phyloP scores from a whole-genome alignment of 1,284 basidiomycete genomes.

The Apiotrichum brassicae region DNA sequence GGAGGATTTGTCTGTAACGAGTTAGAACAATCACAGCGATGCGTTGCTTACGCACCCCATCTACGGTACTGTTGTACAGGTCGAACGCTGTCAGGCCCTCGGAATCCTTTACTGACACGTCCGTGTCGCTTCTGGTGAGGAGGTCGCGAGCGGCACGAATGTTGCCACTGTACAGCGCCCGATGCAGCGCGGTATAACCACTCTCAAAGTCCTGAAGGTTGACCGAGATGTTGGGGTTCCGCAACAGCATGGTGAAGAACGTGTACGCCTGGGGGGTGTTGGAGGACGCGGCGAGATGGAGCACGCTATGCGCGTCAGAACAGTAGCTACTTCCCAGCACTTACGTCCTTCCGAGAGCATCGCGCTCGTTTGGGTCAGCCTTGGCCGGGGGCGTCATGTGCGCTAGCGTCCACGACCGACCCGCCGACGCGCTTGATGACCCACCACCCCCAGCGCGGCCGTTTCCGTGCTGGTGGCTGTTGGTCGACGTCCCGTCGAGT shows the following conservation, averaged over 20 bases:
- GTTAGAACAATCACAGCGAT: constrained; percentile 33
- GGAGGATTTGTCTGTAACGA: constrained; percentile 52
- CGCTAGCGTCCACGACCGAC: constrained; percentile 59
- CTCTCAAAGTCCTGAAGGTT: constrained; percentile 78
- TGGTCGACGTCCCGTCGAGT: constrained; percentile 54
- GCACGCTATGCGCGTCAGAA: constrained; percentile 54
- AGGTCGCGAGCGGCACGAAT: constrained; percentile 69
- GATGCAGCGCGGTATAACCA: constrained; percentile 87
- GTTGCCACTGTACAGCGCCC: constrained; percentile 83
- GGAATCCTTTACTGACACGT: constrained; percentile 68
- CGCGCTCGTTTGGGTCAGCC: constrained; percentile 46
- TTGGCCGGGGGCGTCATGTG: constrained; percentile 45
- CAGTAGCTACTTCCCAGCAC: constrained; percentile 21
- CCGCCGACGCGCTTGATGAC: constrained; percentile 45
- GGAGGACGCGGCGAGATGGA: constrained; percentile 71
- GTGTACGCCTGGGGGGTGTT: constrained; percentile 60
- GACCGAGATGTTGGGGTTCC: constrained; percentile 67
- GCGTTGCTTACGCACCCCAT: constrained; percentile 48
- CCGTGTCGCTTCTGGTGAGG: constrained; percentile 68
- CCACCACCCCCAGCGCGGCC: constrained; percentile 27
- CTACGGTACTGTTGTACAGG: constrained; percentile 83
- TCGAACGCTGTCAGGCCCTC: constrained; percentile 94
- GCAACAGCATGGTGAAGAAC: constrained; percentile 73
- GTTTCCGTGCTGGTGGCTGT: constrained; percentile 40
- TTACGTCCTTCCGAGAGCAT: constrained; percentile 38